These are phyloP conservation scores for Talaromyces proteolyticus DNA, from an alignment of 495 filamentous ascomycete genomes.

Conservation along the genomic window DNA sequence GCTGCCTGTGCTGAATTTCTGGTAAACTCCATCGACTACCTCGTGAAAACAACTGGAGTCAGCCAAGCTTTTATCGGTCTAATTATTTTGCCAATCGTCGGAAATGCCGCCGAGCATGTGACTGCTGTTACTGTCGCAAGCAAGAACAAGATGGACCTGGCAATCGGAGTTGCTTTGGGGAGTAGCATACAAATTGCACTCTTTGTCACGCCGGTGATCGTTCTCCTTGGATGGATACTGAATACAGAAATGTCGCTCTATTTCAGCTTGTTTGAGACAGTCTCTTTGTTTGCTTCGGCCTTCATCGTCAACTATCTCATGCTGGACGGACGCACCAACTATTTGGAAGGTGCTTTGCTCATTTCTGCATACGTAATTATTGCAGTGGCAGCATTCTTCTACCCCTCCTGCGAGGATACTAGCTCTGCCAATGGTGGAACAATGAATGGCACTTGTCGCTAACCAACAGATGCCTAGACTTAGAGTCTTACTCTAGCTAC, in stretches of 20 bases:
- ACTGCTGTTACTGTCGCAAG: conserved; percentile 81
- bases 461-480: neutral
- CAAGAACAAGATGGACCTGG: conserved; percentile 96
- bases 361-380: conserved; percentile 83
- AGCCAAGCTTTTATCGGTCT: conserved; percentile 81
- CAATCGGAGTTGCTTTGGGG: conserved; percentile 85
- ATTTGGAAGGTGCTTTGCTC: conserved; percentile 77
- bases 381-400: conserved; percentile 60
- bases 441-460: conserved; percentile 1
- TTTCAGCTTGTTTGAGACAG: conserved; percentile 89
- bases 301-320: conserved; percentile 90
- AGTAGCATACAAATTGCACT: conserved; percentile 81
- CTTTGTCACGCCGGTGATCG: conserved; percentile 83
- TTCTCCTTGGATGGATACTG: conserved; percentile 85
- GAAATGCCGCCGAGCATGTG: conserved; percentile 89
- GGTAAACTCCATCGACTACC: conserved; percentile 69
- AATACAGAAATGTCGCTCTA: conserved; percentile 79
- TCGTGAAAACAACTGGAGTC: conserved; percentile 58
- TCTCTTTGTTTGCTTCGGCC: conserved; percentile 76
- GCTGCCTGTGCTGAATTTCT: conserved; percentile 86
- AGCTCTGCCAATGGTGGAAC: conserved; percentile 27
- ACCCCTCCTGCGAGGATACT: conserved; percentile 45
- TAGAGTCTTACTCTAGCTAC: too few relatives aligned
- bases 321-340: conserved; percentile 81
- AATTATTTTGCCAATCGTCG: conserved; percentile 85